Evolutionary conservation across 2,329 filamentous ascomycete species (phyloP), one percentile per base, ranked within the genome.

Genomic region (Fusarium tuaranense): DNA sequence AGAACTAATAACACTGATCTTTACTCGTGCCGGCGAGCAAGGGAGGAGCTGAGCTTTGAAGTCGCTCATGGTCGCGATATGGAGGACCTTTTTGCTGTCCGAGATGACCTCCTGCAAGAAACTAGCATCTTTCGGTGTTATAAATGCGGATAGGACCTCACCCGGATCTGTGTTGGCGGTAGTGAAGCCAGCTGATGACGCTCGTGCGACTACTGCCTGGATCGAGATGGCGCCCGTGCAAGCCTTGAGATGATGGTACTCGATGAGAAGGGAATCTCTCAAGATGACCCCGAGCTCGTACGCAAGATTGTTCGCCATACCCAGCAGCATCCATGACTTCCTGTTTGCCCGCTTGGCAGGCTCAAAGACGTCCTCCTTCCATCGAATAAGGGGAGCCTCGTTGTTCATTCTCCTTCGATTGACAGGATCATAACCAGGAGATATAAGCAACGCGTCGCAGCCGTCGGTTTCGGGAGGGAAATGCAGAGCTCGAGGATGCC

Each of bases 291-390:
- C 76, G 4, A 78, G 71, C 44, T 78, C 76, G 14, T 78, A 75
- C 2, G 60, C 73, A 2, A 76, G 63, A 13, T 71, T 75, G 7
- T 65, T 73, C 0, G 77, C 77, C 63, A 76, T 68, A 2, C 77
- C 77, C 0, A 79, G 27, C 2, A 79, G 73, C 77, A 79, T 79
- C 77, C 76, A 79, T 1, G 77, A 79, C 77, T 79, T 79, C 32
- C 76, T 68, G 8, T 78, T 76, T 0, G 77, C 74, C 39, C 77
- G 53, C 41, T 78, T 77, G 0, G 77, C 76, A 2, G 77, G 77
- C 12, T 78, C 71, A 39, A 79, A 79, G 3, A 79, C 77, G 25
- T 79, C 77, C 9, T 78, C 72, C 1, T 71, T 59, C 77, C 77
- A 79, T 0, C 77, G 69, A 36, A 79, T 73, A 0, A 79, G 74